Base-by-base conservation (phyloP, 2,329 filamentous ascomycete genomes). In the Chaetomiaceae sp. region DNA sequence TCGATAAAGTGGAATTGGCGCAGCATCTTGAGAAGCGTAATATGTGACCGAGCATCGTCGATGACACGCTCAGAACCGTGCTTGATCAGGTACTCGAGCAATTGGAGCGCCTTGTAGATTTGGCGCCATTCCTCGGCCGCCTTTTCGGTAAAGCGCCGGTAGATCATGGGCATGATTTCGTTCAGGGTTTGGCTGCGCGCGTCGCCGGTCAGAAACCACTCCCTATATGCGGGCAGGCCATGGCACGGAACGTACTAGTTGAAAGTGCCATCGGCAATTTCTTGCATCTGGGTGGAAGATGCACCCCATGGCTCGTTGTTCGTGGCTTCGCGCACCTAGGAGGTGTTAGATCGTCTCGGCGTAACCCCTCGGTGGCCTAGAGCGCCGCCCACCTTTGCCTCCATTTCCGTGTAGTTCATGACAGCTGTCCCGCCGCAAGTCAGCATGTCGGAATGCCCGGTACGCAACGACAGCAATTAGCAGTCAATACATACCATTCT, bases 111-210 rank as follows among this genome's bases (percentile, higher is more conserved):
- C 77, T 99, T 99, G 80, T 99, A 99, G 66, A 99, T 99, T 70
- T 99, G 93, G 60, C 93, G 83, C 93, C 93, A 99, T 73, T 99
- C 93, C 68, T 99, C 93, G 50, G 93, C 92, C 7, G 90, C 81
- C 76, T 99, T 99, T 69, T 99, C 93, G 55, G 93, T 99, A 70
- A 99, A 99, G 58, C 93, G 88, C 65, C 95, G 93, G 76, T 99
- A 99, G 66, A 99, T 96, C 89, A 99, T 93, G 59, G 93, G 93
- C 93, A 99, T 99, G 67, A 99, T 97, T 71, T 99, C 93, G 70
- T 97, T 97, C 51, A 99, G 83, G 46, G 91, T 82, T 82, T 96
- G 90, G 68, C 92, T 96, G 66, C 35, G 44, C 25, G 48, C n/a
- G 6, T 17, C 13, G 31, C 16, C 23, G 6, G 44, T 54, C 62